Evolutionary conservation across 2,329 filamentous ascomycete genomes (phyloP).

Genomic region (Botrytis deweyae): DNA sequence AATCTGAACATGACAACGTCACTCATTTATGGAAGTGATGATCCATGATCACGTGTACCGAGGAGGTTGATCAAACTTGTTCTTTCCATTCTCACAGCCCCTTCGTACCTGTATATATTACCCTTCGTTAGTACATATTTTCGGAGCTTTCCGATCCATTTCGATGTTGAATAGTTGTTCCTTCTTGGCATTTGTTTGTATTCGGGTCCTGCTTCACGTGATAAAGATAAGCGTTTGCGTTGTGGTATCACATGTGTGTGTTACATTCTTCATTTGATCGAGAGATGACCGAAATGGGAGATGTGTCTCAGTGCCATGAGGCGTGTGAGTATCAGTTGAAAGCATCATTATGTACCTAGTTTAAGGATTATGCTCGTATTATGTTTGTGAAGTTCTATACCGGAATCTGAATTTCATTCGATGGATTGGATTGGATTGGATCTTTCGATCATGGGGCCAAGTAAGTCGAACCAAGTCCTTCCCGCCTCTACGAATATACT

Average conservation of each 20-base stretch:
- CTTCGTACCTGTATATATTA: background rate
- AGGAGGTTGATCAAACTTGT: background rate
- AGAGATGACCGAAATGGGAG: background rate
- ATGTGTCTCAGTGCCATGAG: background rate
- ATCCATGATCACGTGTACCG: background rate
- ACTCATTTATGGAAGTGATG: background rate
- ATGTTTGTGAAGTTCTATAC: no score
- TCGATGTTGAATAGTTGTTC: slow-evolving; percentile 1
- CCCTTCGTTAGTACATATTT: background rate
- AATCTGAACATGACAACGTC: background rate
- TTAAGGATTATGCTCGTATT: background rate
- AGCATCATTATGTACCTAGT: background rate
- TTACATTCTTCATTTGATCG: slow-evolving; percentile 9
- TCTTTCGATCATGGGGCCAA: background rate
- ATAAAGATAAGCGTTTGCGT: background rate
- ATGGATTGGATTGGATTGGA: background rate
- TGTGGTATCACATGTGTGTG: background rate
- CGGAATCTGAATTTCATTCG: background rate
- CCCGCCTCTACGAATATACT: background rate
- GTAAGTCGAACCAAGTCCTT: background rate
- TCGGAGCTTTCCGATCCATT: slow-evolving; percentile 6
- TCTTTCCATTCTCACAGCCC: background rate
- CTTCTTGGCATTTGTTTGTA: background rate
- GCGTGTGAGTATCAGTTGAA: slow-evolving; percentile 10
- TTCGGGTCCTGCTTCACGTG: slow-evolving; percentile 8